phyloP scores from a whole-genome alignment of 2,329 filamentous ascomycete genomes.

The Ophiostoma triangulosporum region DNA sequence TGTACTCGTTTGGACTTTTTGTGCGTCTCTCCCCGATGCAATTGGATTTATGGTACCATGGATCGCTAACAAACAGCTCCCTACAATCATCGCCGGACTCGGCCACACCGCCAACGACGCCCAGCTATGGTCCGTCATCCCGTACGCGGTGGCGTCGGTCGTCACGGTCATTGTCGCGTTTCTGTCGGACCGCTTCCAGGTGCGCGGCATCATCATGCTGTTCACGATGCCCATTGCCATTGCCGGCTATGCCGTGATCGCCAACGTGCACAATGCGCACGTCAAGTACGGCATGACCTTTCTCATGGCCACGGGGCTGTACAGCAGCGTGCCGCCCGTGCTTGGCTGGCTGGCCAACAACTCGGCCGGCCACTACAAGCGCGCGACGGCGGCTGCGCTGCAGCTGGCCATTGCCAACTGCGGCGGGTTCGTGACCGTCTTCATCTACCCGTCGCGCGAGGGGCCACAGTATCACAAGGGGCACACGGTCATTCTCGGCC shows the following conservation, averaged over 20 bases:
- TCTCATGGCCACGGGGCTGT: slow-evolving; percentile 52
- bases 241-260: slow-evolving; percentile 50
- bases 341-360: slow-evolving; percentile 57
- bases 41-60: too few relatives aligned
- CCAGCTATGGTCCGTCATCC: slow-evolving; percentile 51
- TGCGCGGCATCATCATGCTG: slow-evolving; percentile 50
- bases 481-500: slow-evolving; percentile 45
- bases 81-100: slow-evolving; percentile 49
- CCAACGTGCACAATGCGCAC: slow-evolving; percentile 35
- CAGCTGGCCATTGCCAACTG: slow-evolving; percentile 55
- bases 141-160: slow-evolving; percentile 46
- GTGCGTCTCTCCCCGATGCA: slow-evolving; percentile 22
- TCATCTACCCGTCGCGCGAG: slow-evolving; percentile 34
- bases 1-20: slow-evolving; percentile 53
- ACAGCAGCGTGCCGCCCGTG: slow-evolving; percentile 46
- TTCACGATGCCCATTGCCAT: slow-evolving; percentile 50
- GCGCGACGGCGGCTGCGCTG: slow-evolving; percentile 51
- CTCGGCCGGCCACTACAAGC: slow-evolving; percentile 55
- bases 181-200: slow-evolving; percentile 44
- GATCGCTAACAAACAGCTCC: slow-evolving; percentile 32
- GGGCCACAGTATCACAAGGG: slow-evolving; percentile 45
- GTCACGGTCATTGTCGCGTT: slow-evolving; percentile 42
- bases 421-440: slow-evolving; percentile 48
- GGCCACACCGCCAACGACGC: slow-evolving; percentile 40
- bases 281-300: slow-evolving; percentile 54